Evolutionary conservation across 305 asterid species (phyloP).

Genomic region (Solanum hybrid): DNA sequence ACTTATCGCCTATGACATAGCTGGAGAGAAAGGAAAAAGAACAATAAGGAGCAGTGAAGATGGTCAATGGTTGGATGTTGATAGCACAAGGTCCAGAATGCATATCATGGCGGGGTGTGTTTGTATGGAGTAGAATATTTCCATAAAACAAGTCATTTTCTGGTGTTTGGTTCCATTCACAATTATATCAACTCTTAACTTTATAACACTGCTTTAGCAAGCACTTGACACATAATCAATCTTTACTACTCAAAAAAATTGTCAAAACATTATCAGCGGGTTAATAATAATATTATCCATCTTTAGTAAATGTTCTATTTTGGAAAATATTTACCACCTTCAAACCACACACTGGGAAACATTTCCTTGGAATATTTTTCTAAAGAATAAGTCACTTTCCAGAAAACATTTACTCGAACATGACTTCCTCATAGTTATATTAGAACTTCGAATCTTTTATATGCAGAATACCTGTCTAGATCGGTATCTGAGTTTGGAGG

Average conservation of each 20-base stretch:
- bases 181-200: background rate
- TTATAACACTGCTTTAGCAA: background rate
- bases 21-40: slow-evolving; percentile 27
- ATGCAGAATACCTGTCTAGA: slow-evolving; percentile 47
- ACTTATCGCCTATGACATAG: slow-evolving; percentile 72
- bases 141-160: background rate
- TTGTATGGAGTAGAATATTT: background rate
- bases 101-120: background rate
- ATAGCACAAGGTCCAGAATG: background rate
- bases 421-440: background rate
- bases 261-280: background rate
- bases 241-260: background rate
- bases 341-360: background rate
- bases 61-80: background rate
- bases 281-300: background rate
- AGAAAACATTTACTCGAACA: background rate
- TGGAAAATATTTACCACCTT: background rate
- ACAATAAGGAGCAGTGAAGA: background rate
- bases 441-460: background rate
- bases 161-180: background rate
- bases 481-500: slow-evolving; percentile 73
- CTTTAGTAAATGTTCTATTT: background rate
- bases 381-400: background rate
- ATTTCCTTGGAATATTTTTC: background rate
- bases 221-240: background rate